These are phyloP conservation scores for Microcos paniculata DNA, from an alignment of 345 rosid species.

Conservation along the genomic window DNA sequence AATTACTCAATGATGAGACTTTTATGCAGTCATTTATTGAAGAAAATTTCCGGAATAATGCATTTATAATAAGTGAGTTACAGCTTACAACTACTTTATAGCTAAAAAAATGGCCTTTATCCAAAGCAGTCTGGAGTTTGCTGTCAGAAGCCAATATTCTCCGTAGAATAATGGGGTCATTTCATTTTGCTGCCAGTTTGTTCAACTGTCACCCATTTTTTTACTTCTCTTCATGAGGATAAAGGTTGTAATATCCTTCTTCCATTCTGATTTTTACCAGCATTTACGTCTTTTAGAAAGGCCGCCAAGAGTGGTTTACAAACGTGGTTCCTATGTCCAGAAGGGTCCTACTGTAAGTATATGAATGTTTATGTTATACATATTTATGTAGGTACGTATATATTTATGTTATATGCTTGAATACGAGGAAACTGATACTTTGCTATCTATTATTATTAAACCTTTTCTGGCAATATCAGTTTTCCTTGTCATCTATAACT, in stretches of 20 bases:
- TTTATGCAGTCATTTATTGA: not conserved
- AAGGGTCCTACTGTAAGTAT: constrained; percentile 71
- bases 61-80: not conserved
- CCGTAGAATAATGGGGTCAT: not conserved
- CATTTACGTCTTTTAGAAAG: constrained; percentile 76
- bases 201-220: not conserved
- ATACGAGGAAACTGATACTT: not conserved
- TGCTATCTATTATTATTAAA: not conserved
- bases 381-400: not conserved
- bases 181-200: not conserved
- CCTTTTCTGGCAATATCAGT: not conserved
- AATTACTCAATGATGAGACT: not conserved
- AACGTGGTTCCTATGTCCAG: constrained; percentile 70
- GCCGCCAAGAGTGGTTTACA: constrained; percentile 74
- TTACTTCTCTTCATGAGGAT: not conserved
- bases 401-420: not conserved
- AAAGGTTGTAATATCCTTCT: not conserved
- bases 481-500: not conserved
- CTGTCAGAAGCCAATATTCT: not conserved
- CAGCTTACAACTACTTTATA: constrained; percentile 5
- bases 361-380: constrained; percentile 10
- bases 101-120: constrained; percentile 1
- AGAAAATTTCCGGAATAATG: not conserved
- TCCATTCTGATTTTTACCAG: constrained; percentile 38
- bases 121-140: not conserved